Evolutionary conservation across 179 eudicot species (phyloP), one percentile per base, ranked within the genome.

Genomic region (Spergularia azorica): DNA sequence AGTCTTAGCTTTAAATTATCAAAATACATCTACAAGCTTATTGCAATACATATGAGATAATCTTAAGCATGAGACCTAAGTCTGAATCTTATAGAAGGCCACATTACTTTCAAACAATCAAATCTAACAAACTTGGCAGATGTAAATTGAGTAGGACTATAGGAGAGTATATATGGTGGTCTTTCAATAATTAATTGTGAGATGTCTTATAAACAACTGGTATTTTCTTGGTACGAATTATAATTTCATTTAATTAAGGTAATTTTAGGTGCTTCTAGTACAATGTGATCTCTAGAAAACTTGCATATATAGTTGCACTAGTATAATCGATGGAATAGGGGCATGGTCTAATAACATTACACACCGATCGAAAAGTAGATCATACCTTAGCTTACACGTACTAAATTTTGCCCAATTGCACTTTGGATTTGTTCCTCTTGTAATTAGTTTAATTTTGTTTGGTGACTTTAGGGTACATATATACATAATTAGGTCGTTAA

Each of bases 391-490:
- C 48, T 43, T 5, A 43, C 48, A 5, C 36, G 50, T 59, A 18
- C 13, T 32, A 76, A 50, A 77, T 61, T 6, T 50, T 26, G 62
- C 41, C 80, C 62, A 77, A 26, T 61, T 78, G 72, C 58, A 55
- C 9, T 54, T 55, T 56, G 76, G 50, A 38, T 55, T 57, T 11
- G 15, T 57, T 64, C 16, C 0, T 46, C 70, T 63, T 78, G 65
- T 6, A 15, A 57, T 76, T 71, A 50, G 18, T 64, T 60, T 67
- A 74, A 41, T 76, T 46, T 36, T 36, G 57, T 36, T 56, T n/a
- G 61, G 51, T 54, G 63, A 41, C 65, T 74, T 59, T 67, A 43
- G 71, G 63, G 67, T 67, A 63, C 74, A 79, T 67, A 20, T 75
- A 75, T 75, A 66, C 57, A 72, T 36, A 36, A 36, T 36, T 36